phyloP scores from a whole-genome alignment of 208 protist species.

The Blastocrithidia nonstop region DNA sequence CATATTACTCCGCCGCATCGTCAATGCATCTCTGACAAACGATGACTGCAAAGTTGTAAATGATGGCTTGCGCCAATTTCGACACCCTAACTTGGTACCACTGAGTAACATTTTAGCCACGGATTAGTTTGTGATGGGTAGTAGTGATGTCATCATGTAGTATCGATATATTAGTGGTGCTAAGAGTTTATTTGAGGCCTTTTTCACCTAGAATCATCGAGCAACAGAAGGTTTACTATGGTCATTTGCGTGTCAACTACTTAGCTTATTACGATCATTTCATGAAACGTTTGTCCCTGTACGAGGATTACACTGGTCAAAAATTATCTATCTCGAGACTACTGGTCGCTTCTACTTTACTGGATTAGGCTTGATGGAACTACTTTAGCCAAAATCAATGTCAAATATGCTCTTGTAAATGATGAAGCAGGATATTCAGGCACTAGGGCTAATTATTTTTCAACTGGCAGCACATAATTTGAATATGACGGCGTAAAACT shows the following conservation, averaged over 20 bases:
- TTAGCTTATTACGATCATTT: slow-evolving; percentile 70
- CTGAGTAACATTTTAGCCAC: slow-evolving; percentile 58
- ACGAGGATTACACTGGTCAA: slow-evolving; percentile 68
- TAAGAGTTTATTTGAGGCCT: slow-evolving; percentile 63
- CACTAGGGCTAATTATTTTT: slow-evolving; percentile 64
- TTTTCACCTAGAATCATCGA: slow-evolving; percentile 36
- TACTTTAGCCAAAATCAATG: slow-evolving; percentile 35
- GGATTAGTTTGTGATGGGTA: slow-evolving; percentile 76
- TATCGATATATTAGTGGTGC: slow-evolving; percentile 70
- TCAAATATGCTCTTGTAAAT: slow-evolving; percentile 12
- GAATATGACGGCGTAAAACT: slow-evolving; percentile 35
- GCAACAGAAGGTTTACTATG: slow-evolving; percentile 73
- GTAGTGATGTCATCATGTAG: slow-evolving; percentile 73
- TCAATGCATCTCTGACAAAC: slow-evolving; percentile 26
- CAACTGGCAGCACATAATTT: slow-evolving; percentile 57
- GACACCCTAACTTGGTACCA: slow-evolving; percentile 68
- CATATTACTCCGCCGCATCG: slow-evolving; percentile 58
- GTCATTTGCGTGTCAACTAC: slow-evolving; percentile 76
- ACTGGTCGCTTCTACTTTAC: slow-evolving; percentile 76
- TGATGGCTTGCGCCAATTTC: slow-evolving; percentile 45
- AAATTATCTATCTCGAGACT: slow-evolving; percentile 66
- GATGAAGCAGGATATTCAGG: slow-evolving; percentile 69
- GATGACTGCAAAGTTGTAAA: slow-evolving; percentile 41
- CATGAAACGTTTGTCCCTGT: slow-evolving; percentile 63
- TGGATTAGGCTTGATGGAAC: slow-evolving; percentile 57